Evolutionary conservation across 495 filamentous ascomycete genomes (phyloP), one percentile per base, ranked within the genome.

Genomic region (Aspergillus nidulans): DNA sequence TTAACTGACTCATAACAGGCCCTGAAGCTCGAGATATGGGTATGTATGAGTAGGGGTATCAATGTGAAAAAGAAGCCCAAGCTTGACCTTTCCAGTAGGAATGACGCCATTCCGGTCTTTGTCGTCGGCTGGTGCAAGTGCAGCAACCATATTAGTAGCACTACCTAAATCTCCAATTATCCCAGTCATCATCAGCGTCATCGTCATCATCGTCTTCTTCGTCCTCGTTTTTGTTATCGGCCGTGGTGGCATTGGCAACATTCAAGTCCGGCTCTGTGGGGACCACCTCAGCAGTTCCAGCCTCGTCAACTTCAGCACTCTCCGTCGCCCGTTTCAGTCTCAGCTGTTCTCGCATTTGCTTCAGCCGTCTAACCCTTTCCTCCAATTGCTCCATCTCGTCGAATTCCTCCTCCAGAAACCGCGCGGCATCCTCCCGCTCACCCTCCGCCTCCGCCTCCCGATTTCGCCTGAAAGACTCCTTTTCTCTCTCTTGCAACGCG

Each of bases 321-420:
- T 73, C 73, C 24, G 62, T 65, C 7, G 64, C 57, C 38, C 68
- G 71, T 19, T 66, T 69, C 41, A 72, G 65, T 63, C 79, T 84
- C 42, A 87, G 59, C 41, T 77, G 72, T 58, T 88, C 85, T 50
- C 82, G 74, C 65, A 75, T 84, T 60, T 92, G 87, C 62, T 91
- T 87, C 56, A 98, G 69, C 61, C 77, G 81, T 62, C 78, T 75
- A 7, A 96, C 88, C 36, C 92, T 80, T 59, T 84, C 83, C 69
- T 97, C 94, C 42, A 96, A 78, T 50, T 83, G 83, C 65, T 94
- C 90, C 92, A 97, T 97, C 65, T 94, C 86, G 49, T 95, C 94
- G 66, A 97, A 90, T 68, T 98, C 94, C 53, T 88, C 85, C 67
- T 92, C 85, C 53, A 97, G 68, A 52, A 85, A 81, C 44, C 88